Evolutionary conservation across 768 basidiomycete genomes (phyloP), one percentile per base, ranked within the genome.

Genomic region (Kwoniella botswanensis): DNA sequence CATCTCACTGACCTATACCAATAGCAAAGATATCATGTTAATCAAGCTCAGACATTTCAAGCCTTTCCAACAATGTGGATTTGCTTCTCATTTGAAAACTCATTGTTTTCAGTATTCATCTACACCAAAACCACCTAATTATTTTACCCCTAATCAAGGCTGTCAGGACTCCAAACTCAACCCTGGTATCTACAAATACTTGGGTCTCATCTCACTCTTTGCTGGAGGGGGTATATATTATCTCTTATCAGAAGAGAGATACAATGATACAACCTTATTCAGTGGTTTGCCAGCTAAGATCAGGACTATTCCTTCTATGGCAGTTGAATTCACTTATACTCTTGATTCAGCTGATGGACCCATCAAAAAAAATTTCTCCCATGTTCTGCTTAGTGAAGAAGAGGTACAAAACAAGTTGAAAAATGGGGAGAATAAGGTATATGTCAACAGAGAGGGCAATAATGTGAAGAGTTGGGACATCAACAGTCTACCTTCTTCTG

Each of bases 201-300:
- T 60, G 15, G 35, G 59, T 1, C n/a, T 60, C 4, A 35, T 5
- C 12, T 42, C 42, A 44, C 10, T 60, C 15, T 17, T 60, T 21
- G 17, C 26, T 24, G 41, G 41, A 17, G 59, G 59, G 1, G 42
- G n/a, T 13, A 11, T 35, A 21, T 60, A 60, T 29, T 43, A 60
- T 21, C 35, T 11, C 17, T 21, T 60, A 21, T 60, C 41, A 2
- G 42, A 60, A 1, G 22, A 22, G 0, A 61, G 43, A n/a, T 64
- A 26, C 46, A 64, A 64, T 11, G 41, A 64, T 12, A 64, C 46
- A 5, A 64, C 63, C 18, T 42, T 64, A 15, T 64, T 64, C 46
- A 29, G 24, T 52, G 63, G 63, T 11, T 12, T 1, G 10, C 29
- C 44, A 29, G 63, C 46, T 29, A 52, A 64, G 22, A 64, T 64